These are phyloP conservation scores for Colletotrichum lupini DNA, from an alignment of 2,329 filamentous ascomycete species.

Conservation along the genomic window DNA sequence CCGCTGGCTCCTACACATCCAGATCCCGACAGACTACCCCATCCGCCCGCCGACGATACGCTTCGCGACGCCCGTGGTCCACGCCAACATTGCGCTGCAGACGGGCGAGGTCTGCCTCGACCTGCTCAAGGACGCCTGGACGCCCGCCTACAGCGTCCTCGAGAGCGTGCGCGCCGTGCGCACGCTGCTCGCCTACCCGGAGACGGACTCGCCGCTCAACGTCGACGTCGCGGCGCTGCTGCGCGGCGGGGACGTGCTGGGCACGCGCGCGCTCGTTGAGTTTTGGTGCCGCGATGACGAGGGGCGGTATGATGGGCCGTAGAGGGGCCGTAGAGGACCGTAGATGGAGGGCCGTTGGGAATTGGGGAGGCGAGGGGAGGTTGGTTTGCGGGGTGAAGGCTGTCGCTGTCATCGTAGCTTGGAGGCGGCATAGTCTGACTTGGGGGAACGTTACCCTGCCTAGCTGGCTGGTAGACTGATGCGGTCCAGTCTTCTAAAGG, in stretches of 20 bases:
- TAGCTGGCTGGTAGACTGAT: neutral
- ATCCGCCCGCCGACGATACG: conserved; percentile 78
- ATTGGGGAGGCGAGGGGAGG: too few relatives aligned
- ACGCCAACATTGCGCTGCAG: conserved; percentile 78
- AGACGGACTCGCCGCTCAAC: conserved; percentile 81
- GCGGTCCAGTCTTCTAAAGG: neutral
- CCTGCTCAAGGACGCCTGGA: conserved; percentile 83
- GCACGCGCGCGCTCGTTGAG: conserved; percentile 76
- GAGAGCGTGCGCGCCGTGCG: conserved; percentile 79
- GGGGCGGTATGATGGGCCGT: conserved; percentile 60
- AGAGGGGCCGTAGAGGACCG: conserved; percentile 12
- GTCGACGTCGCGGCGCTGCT: conserved; percentile 81
- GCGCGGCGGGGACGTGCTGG: conserved; percentile 74
- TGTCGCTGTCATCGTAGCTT: neutral
- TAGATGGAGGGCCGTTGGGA: neutral
- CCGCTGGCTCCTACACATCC: conserved; percentile 84
- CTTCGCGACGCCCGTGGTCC: conserved; percentile 87
- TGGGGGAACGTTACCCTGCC: neutral
- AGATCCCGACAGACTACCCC: conserved; percentile 83
- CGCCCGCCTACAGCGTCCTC: conserved; percentile 84
- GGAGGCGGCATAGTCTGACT: neutral
- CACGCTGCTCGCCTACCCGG: conserved; percentile 75
- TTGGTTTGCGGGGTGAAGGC: neutral
- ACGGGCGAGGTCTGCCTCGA: conserved; percentile 96
- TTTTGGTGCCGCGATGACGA: conserved; percentile 68